These are phyloP conservation scores for Daedalea quercina DNA, from an alignment of 768 basidiomycete genomes.

Conservation along the genomic window DNA sequence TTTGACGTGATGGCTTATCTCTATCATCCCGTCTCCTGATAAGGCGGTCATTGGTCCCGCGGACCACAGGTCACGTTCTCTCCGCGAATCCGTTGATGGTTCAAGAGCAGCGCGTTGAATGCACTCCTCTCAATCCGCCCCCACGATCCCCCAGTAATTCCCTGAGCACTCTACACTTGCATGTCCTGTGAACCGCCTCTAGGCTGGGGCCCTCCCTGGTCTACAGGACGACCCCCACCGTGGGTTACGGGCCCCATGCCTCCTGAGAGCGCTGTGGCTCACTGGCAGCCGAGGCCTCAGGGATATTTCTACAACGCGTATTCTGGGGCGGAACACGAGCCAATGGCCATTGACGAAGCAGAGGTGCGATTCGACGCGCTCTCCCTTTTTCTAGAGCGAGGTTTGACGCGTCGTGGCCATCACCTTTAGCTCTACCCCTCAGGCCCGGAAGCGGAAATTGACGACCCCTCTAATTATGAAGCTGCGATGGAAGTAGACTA, in stretches of 20 bases:
- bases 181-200: too few species aligned
- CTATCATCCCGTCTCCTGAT: not conserved
- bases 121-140: not conserved
- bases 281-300: not conserved
- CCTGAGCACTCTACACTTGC: too few species aligned
- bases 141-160: not conserved
- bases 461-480: not conserved
- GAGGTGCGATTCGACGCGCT: not conserved
- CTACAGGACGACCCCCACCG: not conserved
- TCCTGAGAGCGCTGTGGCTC: not conserved
- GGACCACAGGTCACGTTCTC: not conserved
- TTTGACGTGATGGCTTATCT: too few species aligned
- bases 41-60: not conserved
- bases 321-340: not conserved
- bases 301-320: not conserved
- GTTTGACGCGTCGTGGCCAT: not conserved
- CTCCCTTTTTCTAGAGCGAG: not conserved
- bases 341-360: not conserved
- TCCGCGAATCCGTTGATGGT: not conserved
- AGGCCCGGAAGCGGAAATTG: not conserved
- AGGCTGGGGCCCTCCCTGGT: too few species aligned
- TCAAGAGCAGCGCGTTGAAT: not conserved
- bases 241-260: not conserved
- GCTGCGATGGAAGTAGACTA: not conserved
- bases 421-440: not conserved